Conservation (phyloP, 345 rosid species). For the Iberis pinnata region DNA sequence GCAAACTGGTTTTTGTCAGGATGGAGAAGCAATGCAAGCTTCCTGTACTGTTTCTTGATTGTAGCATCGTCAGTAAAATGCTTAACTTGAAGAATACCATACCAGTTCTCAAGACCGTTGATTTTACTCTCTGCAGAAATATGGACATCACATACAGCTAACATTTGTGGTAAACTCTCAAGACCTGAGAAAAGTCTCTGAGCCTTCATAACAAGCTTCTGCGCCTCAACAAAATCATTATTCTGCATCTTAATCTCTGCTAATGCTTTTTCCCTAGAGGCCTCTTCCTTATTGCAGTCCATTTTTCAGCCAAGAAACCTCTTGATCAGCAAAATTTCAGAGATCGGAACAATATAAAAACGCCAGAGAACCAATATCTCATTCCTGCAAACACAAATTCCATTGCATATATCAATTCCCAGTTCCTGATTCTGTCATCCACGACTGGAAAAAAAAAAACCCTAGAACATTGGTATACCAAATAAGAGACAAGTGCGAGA, state of each 20-base stretch:
- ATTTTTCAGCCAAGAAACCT: slow-evolving; percentile 22
- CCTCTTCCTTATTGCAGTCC: slow-evolving; percentile 96
- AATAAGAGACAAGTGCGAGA: too few species aligned
- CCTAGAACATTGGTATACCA: too few species aligned
- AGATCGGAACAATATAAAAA: too few species aligned
- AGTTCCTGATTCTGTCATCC: too few species aligned
- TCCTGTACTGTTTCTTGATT: slow-evolving; percentile 78
- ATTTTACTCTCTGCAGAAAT: slow-evolving; percentile 46
- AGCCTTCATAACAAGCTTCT: slow-evolving; percentile 52
- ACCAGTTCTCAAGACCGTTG: slow-evolving; percentile 72
- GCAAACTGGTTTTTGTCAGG: slow-evolving; percentile 82
- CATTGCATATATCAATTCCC: too few species aligned
- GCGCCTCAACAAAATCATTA: slow-evolving; percentile 54
- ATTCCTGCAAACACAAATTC: too few species aligned
- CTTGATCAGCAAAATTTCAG: not conserved
- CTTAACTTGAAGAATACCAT: slow-evolving; percentile 64
- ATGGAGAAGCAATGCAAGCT: slow-evolving; percentile 76
- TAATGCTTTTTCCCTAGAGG: slow-evolving; percentile 51
- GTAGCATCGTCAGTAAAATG: slow-evolving; percentile 42
- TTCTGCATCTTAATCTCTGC: slow-evolving; percentile 58
- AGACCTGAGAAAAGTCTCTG: slow-evolving; percentile 54
- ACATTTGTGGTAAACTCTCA: slow-evolving; percentile 55
- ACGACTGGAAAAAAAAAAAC: too few species aligned
- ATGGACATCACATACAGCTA: slow-evolving; percentile 75
- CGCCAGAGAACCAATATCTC: too few species aligned